Percentiles rank a stretch among this genome's conserved stretches.
Evolutionary conservation across 352 stramenopile genomes (phyloP).

Genomic region (Globisporangium acanthophoron): DNA sequence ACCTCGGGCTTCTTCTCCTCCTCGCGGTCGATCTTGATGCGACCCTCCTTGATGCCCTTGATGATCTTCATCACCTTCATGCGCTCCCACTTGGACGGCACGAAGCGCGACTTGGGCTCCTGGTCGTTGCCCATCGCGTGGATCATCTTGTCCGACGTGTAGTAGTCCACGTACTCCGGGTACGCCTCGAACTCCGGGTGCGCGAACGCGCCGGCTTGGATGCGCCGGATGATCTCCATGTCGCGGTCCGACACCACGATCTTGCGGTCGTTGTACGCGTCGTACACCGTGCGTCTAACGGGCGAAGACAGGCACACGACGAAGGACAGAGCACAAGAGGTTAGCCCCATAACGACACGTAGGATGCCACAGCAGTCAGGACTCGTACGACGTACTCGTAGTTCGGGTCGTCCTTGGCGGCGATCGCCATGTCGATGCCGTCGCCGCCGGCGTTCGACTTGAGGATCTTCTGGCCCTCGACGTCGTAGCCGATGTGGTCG

Average conservation of each 20-base stretch:
- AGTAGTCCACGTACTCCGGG: conserved; percentile 88
- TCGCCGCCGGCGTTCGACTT: conserved; percentile 86
- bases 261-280: conserved; percentile 98
- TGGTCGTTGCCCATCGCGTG: conserved; percentile 85
- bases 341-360: conserved; percentile 5
- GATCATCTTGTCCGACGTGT: conserved; percentile 86
- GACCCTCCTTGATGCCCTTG: conserved; percentile 95
- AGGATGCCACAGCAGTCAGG: not conserved
- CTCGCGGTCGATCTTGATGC: conserved; percentile 90
- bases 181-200: conserved; percentile 92
- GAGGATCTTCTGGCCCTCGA: conserved; percentile 95
- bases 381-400: conserved; percentile 77
- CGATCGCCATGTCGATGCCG: conserved; percentile 85
- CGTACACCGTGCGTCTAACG: conserved; percentile 93
- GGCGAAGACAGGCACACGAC: not conserved
- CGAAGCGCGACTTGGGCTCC: conserved; percentile 92
- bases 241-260: conserved; percentile 95
- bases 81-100: conserved; percentile 97
- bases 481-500: conserved; percentile 99
- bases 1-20: conserved; percentile 89
- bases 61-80: conserved; percentile 97
- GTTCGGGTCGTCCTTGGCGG: conserved; percentile 88
- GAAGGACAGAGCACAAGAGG: not conserved
- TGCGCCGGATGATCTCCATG: conserved; percentile 96
- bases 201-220: conserved; percentile 91